phyloP scores from a whole-genome alignment of 495 filamentous ascomycete species.

The Halenospora varia region DNA sequence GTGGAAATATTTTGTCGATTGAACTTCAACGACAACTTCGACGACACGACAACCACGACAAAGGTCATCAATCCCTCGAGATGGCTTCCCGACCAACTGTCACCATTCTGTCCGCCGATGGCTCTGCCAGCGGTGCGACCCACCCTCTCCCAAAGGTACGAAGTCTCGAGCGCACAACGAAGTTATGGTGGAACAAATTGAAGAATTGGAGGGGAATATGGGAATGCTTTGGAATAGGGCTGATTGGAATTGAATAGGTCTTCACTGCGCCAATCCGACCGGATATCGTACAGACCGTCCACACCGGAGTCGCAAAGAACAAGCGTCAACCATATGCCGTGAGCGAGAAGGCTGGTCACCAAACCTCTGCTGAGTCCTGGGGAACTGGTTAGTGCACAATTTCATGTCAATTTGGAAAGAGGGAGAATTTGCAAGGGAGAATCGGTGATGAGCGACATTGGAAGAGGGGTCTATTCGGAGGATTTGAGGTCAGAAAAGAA shows the following conservation, averaged over 20 bases:
- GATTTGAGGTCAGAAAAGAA: slow-evolving; percentile 14
- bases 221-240: slow-evolving; percentile 5
- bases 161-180: background rate
- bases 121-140: slow-evolving; percentile 79
- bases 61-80: slow-evolving; percentile 25
- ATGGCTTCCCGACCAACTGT: slow-evolving; percentile 96
- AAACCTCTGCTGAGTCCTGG: slow-evolving; percentile 99
- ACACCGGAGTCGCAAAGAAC: slow-evolving; percentile 99
- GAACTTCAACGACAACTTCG: background rate
- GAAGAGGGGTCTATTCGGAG: background rate
- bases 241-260: slow-evolving; percentile 44
- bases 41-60: slow-evolving; percentile 21
- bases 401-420: slow-evolving; percentile 8
- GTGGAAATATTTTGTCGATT: background rate
- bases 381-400: slow-evolving; percentile 82
- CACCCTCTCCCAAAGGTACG: slow-evolving; percentile 72
- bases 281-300: slow-evolving; percentile 94
- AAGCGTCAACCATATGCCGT: slow-evolving; percentile 99
- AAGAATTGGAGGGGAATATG: background rate
- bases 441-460: background rate
- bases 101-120: slow-evolving; percentile 89
- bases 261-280: slow-evolving; percentile 95
- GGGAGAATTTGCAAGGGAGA: slow-evolving; percentile 3
- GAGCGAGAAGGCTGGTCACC: slow-evolving; percentile 99
- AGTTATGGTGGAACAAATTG: background rate